phyloP scores from a whole-genome alignment of 2,329 filamentous ascomycete species.

The Macrophomina phaseolina region DNA sequence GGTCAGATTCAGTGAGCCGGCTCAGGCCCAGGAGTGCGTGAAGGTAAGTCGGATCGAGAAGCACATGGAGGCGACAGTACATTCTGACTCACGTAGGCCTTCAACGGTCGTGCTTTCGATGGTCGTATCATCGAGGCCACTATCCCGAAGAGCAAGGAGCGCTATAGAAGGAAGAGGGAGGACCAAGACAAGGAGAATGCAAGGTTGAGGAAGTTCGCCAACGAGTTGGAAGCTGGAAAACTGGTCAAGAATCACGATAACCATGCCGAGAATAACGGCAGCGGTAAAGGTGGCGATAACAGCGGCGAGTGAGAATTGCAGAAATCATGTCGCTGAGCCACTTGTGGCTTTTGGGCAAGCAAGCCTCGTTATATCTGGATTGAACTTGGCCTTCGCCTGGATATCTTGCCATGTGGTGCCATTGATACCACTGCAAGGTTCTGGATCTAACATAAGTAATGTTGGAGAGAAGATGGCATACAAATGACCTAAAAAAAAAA shows the following conservation, averaged over 20 bases:
- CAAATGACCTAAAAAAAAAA: neutral
- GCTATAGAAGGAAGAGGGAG: slow-evolving; percentile 69
- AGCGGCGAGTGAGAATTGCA: neutral
- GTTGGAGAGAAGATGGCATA: neutral
- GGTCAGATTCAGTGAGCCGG: slow-evolving; percentile 76
- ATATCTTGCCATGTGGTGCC: neutral
- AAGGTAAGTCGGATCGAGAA: slow-evolving; percentile 40
- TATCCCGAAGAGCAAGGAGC: slow-evolving; percentile 72
- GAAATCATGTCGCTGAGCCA: neutral
- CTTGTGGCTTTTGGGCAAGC: neutral
- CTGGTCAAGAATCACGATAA: slow-evolving; percentile 13
- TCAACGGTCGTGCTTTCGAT: slow-evolving; percentile 82
- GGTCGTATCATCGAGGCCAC: slow-evolving; percentile 74
- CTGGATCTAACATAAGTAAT: no score
- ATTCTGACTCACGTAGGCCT: slow-evolving; percentile 41
- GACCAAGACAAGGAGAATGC: slow-evolving; percentile 57
- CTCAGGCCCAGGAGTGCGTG: slow-evolving; percentile 75
- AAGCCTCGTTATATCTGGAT: neutral
- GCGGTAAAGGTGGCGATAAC: neutral
- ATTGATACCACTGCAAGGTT: no score
- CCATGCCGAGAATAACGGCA: neutral
- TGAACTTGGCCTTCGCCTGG: neutral
- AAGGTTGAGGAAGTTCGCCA: slow-evolving; percentile 56
- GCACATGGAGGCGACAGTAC: slow-evolving; percentile 12
- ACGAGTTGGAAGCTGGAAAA: slow-evolving; percentile 47